These are phyloP conservation scores for Sporothrix sp. DNA, from an alignment of 2,329 filamentous ascomycete genomes.

Conservation along the genomic window DNA sequence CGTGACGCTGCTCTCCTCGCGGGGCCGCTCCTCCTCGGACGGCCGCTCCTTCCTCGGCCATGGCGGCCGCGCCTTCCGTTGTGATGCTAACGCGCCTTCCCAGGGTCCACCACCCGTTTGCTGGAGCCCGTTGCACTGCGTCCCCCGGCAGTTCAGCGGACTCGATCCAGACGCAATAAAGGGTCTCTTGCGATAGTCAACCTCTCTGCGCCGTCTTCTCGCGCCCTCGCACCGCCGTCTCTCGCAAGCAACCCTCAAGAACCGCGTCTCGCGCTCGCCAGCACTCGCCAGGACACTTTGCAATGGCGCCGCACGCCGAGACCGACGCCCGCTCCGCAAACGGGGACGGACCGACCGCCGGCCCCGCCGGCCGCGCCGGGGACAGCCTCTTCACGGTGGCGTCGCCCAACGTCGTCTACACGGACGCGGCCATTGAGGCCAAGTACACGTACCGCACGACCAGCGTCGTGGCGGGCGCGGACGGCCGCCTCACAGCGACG, in stretches of 20 bases:
- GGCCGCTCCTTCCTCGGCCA: background rate
- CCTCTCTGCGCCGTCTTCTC: slow-evolving; percentile 1
- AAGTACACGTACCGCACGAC: slow-evolving; percentile 97
- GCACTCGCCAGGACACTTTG: slow-evolving; percentile 15
- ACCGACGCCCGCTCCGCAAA: slow-evolving; percentile 45
- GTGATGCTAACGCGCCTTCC: slow-evolving; percentile 9
- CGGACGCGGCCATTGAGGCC: slow-evolving; percentile 76
- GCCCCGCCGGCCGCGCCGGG: slow-evolving; percentile 38
- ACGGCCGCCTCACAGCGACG: slow-evolving; percentile 71
- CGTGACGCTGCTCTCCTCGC: background rate
- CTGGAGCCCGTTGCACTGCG: slow-evolving; percentile 89
- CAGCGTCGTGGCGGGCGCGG: slow-evolving; percentile 55
- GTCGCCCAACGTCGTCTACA: slow-evolving; percentile 89
- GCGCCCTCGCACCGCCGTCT: background rate
- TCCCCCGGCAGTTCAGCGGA: slow-evolving; percentile 74
- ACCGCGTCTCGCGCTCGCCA: background rate
- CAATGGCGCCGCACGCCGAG: slow-evolving; percentile 83
- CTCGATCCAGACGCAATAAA: slow-evolving; percentile 50
- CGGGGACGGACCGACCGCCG: slow-evolving; percentile 37
- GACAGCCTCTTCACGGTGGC: slow-evolving; percentile 74
- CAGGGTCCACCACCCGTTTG: slow-evolving; percentile 92
- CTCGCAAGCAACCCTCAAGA: background rate
- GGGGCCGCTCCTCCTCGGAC: background rate
- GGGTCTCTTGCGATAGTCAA: slow-evolving; percentile 12
- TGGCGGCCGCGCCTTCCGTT: background rate